Base-by-base conservation (phyloP, 352 stramenopile genomes). In the Pythium sukuiense region DNA sequence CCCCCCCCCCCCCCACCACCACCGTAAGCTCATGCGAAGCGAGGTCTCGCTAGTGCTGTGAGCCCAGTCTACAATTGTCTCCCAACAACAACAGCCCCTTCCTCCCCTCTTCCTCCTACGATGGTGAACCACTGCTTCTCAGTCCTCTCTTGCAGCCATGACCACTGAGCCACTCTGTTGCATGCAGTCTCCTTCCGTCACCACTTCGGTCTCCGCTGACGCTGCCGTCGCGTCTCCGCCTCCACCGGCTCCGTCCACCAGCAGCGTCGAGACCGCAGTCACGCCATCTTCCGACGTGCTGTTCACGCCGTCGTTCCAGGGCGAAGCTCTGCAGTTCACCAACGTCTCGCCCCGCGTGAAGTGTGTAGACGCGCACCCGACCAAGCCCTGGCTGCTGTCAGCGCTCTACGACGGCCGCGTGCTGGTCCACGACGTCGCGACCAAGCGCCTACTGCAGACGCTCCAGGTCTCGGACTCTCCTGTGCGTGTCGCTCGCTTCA, bases 381-480 rank as follows among this genome's bases (percentile, higher is more conserved):
- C 80, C 1, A 87, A 98, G 55, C 88, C 93, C 67, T 98, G 93
- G 93, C 83, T 97, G 18, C 76, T 98, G 26, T 80, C 80, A 8
- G 92, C 87, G n/a, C 81, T 98, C n/a, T 98, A 98, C 82, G 92
- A 77, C 48, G 95, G 95, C 53, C 94, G 96, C 65, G 87, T 98
- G 9, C 92, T 97, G 65, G 93, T 98, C 63, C 98, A 88, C 83
- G 91, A 98, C 69, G 93, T 89, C 41, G 80, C 94, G 55, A 80
- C 77, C n/a, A 56, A 71, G 32, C 16, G 35, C 11, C 41, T 79
- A 2, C 74, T 94, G 55, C 98, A 97, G 76, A 93, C 81, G 29
- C 97, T 98, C 71, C 87, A 98, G 65, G 76, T 97, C 2, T 89
- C 80, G 29, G 83, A 95, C 45, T 70, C 95, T 4, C 95, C 95